Base-by-base conservation (phyloP, 2,329 filamentous ascomycete genomes). In the Scedosporium aurantiacum region DNA sequence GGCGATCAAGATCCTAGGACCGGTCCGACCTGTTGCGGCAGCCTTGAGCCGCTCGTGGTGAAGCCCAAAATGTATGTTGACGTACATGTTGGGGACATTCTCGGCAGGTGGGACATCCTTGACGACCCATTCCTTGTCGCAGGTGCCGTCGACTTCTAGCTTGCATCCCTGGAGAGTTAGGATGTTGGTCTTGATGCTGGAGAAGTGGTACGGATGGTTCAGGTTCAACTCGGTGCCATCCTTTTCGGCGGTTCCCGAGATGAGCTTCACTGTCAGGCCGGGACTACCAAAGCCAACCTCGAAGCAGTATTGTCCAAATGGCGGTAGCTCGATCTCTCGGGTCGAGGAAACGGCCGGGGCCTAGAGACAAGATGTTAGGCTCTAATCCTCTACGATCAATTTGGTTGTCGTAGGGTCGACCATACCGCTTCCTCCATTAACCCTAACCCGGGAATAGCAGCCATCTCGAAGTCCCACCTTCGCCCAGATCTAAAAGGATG, bases 191-290 rank as follows among this genome's bases (percentile, higher is more conserved):
- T 95, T 95, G 66, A 83, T 83, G 61, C 90, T 89, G 55, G 83
- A 82, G 73, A 99, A 93, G 37, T 81, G 86, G 76, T 97, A 97
- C 8, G 83, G 81, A 59, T 88, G 88, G 62, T 88, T 88, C 8
- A 84, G 81, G 10, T 91, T 91, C 52, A 99, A 87, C 76, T 99
- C 94, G 61, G 93, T 92, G 70, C 94, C 94, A 71, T 97, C 96
- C 70, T 96, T 85, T 74, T 99, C 94, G 57, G 93, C 94, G 1
- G 87, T 91, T 64, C 94, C 94, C 40, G 82, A 84, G 61, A 90
- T 75, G 27, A 97, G 79, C 77, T 91, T 79, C 57, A 82, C 70
- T 45, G 73, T 72, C 58, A 81, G 63, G 32, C 72, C 67, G 16
- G 57, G 52, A 62, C 74, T 73, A 64, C 71, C 74, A 64, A 77